Evolutionary conservation across 2,329 filamentous ascomycete species (phyloP), one percentile per base, ranked within the genome.

Genomic region (Calonectria multiphialidica): DNA sequence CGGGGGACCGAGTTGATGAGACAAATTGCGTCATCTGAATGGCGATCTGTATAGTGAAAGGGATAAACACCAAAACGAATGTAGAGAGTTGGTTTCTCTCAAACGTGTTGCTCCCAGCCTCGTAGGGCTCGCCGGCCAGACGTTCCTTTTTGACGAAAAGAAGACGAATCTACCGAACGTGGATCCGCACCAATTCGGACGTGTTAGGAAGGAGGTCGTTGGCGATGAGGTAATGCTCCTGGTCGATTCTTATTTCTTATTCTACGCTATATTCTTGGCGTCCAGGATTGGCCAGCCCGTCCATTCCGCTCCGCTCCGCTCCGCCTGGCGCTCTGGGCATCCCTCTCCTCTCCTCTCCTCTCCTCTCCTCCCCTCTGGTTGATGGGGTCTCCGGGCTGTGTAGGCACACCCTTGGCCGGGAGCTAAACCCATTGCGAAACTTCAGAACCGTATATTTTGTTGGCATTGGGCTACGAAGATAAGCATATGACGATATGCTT

Each of bases 231-330:
- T 50, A 47, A 65, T 65, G 33, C 50, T 65, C 62, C 62, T 44
- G 30, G 62, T 49, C 62, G 23, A n/a, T 18, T 64, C 44, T 65
- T 49, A 65, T 65, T 45, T 62, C 23, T 44, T 45, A 25, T 25
- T 37, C 33, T 6, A 50, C 62, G 44, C 62, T 49, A 49, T 49
- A 3, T 49, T 35, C 61, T 47, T 63, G 61, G 62, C 61, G 44
- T 65, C 62, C 50, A 49, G 47, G 47, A 49, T 65, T 65, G 62
- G 35, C 47, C 45, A 37, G 28, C 55, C 55, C 62, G 44, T 18
- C 62, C 62, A 49, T 65, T 37, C 44, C 44, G 62, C 44, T 65
- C 53, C 53, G 53, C 53, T 59, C 53, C 53, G 53, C 53, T 59
- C 53, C 53, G 53, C 53, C n/a, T 59, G n/a, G 53, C 53, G 53